Conservation (phyloP, 257 asterid species). For the Solanum bulbocastanum region DNA sequence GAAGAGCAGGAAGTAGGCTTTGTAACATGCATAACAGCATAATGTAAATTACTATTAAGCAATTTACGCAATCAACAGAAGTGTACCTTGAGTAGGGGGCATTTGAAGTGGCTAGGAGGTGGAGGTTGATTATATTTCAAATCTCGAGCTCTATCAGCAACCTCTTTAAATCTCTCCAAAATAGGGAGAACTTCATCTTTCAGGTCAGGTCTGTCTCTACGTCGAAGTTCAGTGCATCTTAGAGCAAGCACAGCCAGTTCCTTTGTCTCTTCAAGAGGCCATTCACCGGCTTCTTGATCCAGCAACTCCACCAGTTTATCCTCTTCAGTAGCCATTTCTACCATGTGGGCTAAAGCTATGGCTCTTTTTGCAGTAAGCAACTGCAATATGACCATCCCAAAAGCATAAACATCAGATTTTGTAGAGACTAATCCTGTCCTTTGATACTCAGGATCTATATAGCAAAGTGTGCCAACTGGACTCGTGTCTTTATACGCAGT, state of each 20-base stretch:
- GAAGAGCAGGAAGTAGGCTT: neutral
- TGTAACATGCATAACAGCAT: neutral
- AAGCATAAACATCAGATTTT: conserved; percentile 70
- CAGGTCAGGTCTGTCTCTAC: conserved; percentile 65
- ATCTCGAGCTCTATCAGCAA: conserved; percentile 33
- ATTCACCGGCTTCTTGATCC: conserved; percentile 53
- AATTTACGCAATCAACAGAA: neutral
- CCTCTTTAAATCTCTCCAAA: conserved; percentile 50
- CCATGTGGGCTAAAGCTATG: conserved; percentile 39
- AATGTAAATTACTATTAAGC: neutral
- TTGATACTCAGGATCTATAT: conserved; percentile 91
- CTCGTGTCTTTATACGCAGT: conserved; percentile 25
- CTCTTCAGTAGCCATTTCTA: conserved; percentile 47
- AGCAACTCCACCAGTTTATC: conserved; percentile 25
- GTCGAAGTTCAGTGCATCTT: conserved; percentile 63
- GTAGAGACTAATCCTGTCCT: conserved; percentile 63
- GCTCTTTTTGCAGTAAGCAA: conserved; percentile 72
- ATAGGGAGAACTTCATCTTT: conserved; percentile 41
- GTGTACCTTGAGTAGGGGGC: conserved; percentile 76
- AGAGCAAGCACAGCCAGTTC: conserved; percentile 47
- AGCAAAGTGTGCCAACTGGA: conserved; percentile 67
- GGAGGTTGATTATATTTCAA: conserved; percentile 4
- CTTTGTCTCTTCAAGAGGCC: conserved; percentile 68
- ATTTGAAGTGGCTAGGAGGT: conserved; percentile 56
- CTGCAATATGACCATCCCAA: conserved; percentile 70